Evolutionary conservation across 441 rosid genomes (phyloP).

Genomic region (Pelargonium cotyledonis): DNA sequence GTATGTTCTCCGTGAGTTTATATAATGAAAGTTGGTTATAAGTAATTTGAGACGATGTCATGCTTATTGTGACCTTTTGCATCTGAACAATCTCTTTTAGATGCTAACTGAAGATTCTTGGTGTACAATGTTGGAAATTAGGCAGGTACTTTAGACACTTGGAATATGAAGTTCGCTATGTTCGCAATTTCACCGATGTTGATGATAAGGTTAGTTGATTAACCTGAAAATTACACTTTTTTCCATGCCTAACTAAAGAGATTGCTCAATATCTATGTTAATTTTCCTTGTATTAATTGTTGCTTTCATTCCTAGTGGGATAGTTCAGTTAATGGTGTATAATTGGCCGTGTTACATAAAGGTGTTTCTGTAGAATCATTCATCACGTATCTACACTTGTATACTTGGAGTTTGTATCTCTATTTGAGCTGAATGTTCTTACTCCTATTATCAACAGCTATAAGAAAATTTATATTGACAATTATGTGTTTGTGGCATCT

Average conservation of each 20-base stretch:
- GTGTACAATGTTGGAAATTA: constrained; percentile 14
- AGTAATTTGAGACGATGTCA: background rate
- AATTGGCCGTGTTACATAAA: no score
- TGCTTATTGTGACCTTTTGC: background rate
- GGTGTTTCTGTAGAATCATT: no score
- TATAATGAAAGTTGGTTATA: no score
- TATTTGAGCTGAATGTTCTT: no score
- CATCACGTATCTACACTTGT: no score
- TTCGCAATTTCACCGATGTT: constrained; percentile 60
- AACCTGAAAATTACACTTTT: background rate
- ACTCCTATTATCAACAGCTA: no score
- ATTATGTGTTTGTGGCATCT: no score
- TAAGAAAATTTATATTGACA: no score
- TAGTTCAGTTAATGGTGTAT: no score
- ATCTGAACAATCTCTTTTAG: background rate
- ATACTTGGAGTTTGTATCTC: no score
- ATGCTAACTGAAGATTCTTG: constrained; percentile 2
- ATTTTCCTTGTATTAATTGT: background rate
- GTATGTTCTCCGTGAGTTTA: background rate
- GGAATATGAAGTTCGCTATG: constrained; percentile 57
- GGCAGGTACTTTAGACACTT: constrained; percentile 59
- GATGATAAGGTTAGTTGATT: constrained; percentile 58
- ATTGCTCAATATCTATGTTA: background rate
- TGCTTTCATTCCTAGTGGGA: background rate
- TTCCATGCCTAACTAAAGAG: constrained; percentile 6